A percentile compares a stretch with the other conserved stretches of the same genome.
These are phyloP conservation scores for Puccinia horiana DNA, from an alignment of 1,284 basidiomycete genomes.

Conservation along the genomic window DNA sequence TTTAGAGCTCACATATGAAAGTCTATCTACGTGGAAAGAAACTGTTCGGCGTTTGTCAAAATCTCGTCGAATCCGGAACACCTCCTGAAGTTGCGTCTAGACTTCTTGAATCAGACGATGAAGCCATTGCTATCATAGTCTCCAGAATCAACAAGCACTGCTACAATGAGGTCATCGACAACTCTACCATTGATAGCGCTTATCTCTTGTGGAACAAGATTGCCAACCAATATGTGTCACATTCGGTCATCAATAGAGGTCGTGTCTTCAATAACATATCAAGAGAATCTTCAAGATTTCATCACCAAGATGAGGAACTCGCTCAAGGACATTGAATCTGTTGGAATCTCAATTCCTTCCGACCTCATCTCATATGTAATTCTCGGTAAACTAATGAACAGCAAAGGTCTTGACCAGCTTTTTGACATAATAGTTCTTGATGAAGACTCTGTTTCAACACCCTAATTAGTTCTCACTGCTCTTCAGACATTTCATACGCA, in stretches of 20 bases:
- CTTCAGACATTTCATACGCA: not conserved
- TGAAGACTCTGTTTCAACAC: not conserved
- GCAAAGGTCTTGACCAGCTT: not conserved
- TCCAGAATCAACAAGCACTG: not conserved
- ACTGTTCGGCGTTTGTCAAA: not conserved
- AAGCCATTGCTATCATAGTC: not conserved
- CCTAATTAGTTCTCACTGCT: not conserved
- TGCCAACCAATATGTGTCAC: not conserved
- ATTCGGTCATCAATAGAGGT: not conserved
- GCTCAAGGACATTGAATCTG: not conserved
- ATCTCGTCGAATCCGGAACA: too few relatives aligned
- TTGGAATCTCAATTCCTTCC: not conserved
- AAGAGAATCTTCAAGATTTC: not conserved
- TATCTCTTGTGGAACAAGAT: not conserved
- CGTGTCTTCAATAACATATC: not conserved
- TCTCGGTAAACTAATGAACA: not conserved
- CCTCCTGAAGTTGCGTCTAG: not conserved
- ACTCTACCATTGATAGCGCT: not conserved
- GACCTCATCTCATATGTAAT: not conserved
- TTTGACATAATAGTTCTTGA: not conserved
- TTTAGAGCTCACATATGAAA: not conserved
- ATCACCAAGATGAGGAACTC: not conserved
- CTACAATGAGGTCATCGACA: not conserved
- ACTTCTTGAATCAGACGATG: not conserved
- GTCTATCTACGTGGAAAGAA: not conserved